Conservation (phyloP, 1,284 basidiomycete genomes). For the Austroboletus novae-zelandiae region DNA sequence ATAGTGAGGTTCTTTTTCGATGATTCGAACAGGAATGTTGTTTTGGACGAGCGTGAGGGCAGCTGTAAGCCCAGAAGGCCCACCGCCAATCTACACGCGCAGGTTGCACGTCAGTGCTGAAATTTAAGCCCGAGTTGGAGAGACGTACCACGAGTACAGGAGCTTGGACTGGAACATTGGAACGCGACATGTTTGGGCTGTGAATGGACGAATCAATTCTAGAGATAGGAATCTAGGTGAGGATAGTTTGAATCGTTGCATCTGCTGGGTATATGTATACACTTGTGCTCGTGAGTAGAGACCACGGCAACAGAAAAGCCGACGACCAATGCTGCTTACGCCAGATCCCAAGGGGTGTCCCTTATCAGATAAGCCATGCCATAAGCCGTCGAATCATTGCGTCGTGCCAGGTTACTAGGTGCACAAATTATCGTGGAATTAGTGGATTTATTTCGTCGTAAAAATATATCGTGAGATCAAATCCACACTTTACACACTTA, state of each 20-base stretch:
- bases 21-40: conserved; percentile 37
- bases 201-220: no score
- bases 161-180: background rate
- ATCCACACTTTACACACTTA: background rate
- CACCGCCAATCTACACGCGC: conserved; percentile 42
- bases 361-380: background rate
- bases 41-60: conserved; percentile 44
- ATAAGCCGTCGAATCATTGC: background rate
- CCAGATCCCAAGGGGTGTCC: no score
- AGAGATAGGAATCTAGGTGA: background rate
- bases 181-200: conserved; percentile 7
- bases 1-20: conserved; percentile 30
- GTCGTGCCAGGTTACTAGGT: no score
- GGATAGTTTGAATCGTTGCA: no score
- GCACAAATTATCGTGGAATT: background rate
- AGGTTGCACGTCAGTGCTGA: background rate
- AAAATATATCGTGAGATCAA: background rate
- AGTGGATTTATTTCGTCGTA: background rate
- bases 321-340: no score
- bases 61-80: conserved; percentile 47
- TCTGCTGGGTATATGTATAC: no score
- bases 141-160: conserved; percentile 20
- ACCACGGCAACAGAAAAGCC: no score
- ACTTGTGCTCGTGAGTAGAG: no score
- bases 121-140: background rate